These are phyloP conservation scores for Phytophthora meadii DNA, from an alignment of 352 stramenopile genomes.

Conservation along the genomic window DNA sequence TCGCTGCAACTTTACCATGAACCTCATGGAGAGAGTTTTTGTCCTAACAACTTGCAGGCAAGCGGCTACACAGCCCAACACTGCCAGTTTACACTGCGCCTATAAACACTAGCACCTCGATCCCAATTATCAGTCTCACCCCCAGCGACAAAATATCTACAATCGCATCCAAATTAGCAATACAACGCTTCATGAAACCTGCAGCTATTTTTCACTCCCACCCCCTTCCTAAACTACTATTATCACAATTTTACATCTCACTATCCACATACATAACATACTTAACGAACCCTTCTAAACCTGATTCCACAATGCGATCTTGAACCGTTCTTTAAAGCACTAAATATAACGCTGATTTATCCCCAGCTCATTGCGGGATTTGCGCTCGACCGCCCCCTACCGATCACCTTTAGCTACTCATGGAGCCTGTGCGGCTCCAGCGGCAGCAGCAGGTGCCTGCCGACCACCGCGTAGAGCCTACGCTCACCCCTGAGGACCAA, in stretches of 20 bases:
- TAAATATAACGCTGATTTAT: slow-evolving; percentile 23
- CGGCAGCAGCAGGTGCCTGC: slow-evolving; percentile 34
- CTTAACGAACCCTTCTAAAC: no score
- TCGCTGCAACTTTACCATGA: neutral
- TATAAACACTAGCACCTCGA: no score
- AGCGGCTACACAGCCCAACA: no score
- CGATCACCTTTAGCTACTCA: neutral
- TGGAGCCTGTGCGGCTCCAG: slow-evolving; percentile 37
- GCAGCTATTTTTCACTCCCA: neutral
- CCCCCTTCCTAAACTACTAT: no score
- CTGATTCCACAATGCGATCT: slow-evolving; percentile 4
- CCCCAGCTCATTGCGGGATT: slow-evolving; percentile 27
- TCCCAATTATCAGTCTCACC: no score
- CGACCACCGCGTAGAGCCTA: slow-evolving; percentile 14
- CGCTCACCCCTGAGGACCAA: slow-evolving; percentile 26
- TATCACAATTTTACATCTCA: no score
- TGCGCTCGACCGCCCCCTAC: slow-evolving; percentile 17
- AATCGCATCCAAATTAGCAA: neutral
- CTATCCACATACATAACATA: no score
- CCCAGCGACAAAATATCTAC: no score
- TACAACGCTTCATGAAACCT: neutral
- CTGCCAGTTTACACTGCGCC: no score
- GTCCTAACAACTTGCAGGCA: no score
- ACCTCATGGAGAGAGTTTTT: no score
- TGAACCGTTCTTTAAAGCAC: slow-evolving; percentile 24